Conservation (phyloP, 805 yeast genomes). For the Zygotorulaspora chibaensis region DNA sequence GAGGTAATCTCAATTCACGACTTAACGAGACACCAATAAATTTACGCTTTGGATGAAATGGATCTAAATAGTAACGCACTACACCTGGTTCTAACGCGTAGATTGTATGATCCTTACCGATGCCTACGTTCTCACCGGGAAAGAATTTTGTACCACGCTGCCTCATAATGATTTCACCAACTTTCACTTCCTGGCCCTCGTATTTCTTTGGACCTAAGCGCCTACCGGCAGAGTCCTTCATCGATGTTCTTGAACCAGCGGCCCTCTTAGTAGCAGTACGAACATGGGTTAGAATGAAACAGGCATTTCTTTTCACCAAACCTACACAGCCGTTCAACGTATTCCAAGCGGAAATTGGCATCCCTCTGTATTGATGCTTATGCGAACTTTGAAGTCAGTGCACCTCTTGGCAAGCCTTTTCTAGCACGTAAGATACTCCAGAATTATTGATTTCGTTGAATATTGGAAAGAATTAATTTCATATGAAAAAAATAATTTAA, state of each 20-base stretch:
- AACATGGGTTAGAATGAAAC: constrained; percentile 37
- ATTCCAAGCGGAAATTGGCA: constrained; percentile 6
- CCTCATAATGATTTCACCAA: constrained; percentile 85
- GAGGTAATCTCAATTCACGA: constrained; percentile 64
- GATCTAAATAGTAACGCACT: constrained; percentile 87
- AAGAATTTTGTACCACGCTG: constrained; percentile 93
- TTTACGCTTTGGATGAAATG: constrained; percentile 90
- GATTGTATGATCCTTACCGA: constrained; percentile 92
- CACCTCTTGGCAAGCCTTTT: too few relatives aligned
- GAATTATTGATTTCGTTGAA: too few relatives aligned
- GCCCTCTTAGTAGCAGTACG: constrained; percentile 93
- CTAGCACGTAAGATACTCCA: too few relatives aligned
- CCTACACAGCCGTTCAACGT: constrained; percentile 3
- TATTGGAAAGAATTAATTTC: too few relatives aligned
- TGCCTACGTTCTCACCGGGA: constrained; percentile 88
- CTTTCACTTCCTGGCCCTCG: constrained; percentile 67
- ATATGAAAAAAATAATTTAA: too few relatives aligned
- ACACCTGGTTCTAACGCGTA: constrained; percentile 90
- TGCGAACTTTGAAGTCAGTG: too few relatives aligned
- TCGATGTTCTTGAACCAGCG: constrained; percentile 90
- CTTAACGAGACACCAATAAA: constrained; percentile 83
- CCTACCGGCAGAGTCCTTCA: constrained; percentile 92
- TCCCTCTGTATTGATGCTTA: background rate
- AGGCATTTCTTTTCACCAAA: constrained; percentile 12
- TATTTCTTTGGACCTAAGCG: constrained; percentile 86